These are phyloP conservation scores for Fusarium algeriense DNA, from an alignment of 2,329 filamentous ascomycete genomes.

Conservation along the genomic window DNA sequence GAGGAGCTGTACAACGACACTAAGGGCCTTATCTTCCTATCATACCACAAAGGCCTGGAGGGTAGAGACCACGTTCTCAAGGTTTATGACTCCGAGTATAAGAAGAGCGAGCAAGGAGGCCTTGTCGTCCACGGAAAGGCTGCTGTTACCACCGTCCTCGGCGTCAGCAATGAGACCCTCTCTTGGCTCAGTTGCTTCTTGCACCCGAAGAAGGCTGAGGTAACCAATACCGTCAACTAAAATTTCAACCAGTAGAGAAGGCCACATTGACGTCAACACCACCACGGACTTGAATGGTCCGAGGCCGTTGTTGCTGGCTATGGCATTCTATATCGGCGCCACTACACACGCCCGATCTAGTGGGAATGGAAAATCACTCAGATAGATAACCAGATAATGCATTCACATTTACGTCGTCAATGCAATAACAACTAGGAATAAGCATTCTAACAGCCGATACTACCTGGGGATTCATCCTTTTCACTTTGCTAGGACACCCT, in stretches of 20 bases:
- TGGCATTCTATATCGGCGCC: no score
- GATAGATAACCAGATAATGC: no score
- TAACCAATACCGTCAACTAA: conserved; percentile 67
- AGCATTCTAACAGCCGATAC: no score
- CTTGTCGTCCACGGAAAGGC: conserved; percentile 78
- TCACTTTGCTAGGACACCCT: no score
- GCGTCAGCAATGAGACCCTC: conserved; percentile 74
- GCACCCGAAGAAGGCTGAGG: conserved; percentile 71
- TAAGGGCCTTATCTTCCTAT: conserved; percentile 70
- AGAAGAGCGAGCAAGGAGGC: conserved; percentile 73
- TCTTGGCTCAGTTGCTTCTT: conserved; percentile 70
- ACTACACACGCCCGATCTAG: no score
- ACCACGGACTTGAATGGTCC: conserved; percentile 14
- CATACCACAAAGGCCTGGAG: conserved; percentile 72
- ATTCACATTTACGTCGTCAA: no score
- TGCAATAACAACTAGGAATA: no score
- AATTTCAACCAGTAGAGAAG: conserved; percentile 58
- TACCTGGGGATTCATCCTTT: no score
- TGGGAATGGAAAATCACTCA: no score
- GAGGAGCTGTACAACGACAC: conserved; percentile 75
- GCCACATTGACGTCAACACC: neutral
- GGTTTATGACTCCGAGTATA: conserved; percentile 69
- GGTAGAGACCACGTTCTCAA: conserved; percentile 71
- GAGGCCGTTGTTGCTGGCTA: no score
- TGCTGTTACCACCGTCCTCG: conserved; percentile 73